Conservation (phyloP, 1,284 basidiomycete species). For the Rhizoctonia solani region DNA sequence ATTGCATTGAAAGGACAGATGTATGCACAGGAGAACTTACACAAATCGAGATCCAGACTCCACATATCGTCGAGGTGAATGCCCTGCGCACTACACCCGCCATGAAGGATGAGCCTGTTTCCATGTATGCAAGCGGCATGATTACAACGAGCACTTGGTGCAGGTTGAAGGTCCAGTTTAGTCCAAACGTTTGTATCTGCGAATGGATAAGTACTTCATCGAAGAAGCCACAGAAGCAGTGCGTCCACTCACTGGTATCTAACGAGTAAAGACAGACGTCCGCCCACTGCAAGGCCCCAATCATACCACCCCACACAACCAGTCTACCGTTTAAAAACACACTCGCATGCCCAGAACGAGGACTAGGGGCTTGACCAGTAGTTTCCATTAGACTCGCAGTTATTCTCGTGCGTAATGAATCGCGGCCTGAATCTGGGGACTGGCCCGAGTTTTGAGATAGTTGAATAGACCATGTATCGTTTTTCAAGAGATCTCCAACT, state of each 20-base stretch:
- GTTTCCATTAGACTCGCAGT: slow-evolving; percentile 78
- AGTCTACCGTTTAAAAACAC: slow-evolving; percentile 95
- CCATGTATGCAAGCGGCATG: slow-evolving; percentile 94
- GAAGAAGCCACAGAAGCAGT: neutral
- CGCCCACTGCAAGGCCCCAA: slow-evolving; percentile 72
- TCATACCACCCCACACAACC: slow-evolving; percentile 99
- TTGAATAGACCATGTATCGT: too few relatives aligned
- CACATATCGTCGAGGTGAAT: slow-evolving; percentile 96
- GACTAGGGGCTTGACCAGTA: slow-evolving; percentile 85
- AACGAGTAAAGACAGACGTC: slow-evolving; percentile 96
- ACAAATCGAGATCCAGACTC: slow-evolving; percentile 92
- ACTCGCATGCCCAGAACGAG: slow-evolving; percentile 93
- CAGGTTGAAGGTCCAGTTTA: slow-evolving; percentile 73
- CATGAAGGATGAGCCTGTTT: slow-evolving; percentile 92
- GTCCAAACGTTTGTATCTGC: slow-evolving; percentile 97
- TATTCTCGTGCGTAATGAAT: slow-evolving; percentile 49
- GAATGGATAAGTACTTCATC: slow-evolving; percentile 1
- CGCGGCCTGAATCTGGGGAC: slow-evolving; percentile 57
- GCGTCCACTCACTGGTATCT: slow-evolving; percentile 74
- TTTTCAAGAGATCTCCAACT: too few relatives aligned
- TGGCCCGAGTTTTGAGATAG: too few relatives aligned
- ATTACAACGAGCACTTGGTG: slow-evolving; percentile 90
- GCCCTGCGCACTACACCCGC: slow-evolving; percentile 90
- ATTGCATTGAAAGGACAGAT: neutral
- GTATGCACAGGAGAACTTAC: slow-evolving; percentile 55